These are phyloP conservation scores for Hanseniaspora gamundiae DNA, from an alignment of 1,139 yeast genomes.

Conservation along the genomic window DNA sequence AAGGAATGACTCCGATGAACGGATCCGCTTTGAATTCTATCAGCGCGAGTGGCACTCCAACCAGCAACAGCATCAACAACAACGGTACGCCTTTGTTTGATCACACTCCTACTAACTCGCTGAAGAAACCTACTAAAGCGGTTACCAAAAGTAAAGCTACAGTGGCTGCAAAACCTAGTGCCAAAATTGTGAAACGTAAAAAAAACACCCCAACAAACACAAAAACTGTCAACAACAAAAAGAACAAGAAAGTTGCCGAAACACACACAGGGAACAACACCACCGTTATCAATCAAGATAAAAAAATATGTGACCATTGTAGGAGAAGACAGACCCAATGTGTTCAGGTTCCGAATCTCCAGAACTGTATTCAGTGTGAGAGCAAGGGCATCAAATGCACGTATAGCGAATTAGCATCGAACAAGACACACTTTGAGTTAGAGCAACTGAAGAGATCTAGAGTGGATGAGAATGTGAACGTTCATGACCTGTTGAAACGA, in stretches of 20 bases:
- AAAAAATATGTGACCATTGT: conserved; percentile 47
- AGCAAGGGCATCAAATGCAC: conserved; percentile 56
- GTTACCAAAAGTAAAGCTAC: conserved; percentile 6
- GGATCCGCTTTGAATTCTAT: no score
- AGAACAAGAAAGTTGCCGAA: background rate
- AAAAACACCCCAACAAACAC: no score
- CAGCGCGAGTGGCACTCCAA: background rate
- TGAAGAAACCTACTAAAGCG: conserved; percentile 9
- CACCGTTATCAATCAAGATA: conserved; percentile 5
- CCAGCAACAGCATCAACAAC: conserved; percentile 12
- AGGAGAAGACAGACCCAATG: conserved; percentile 55
- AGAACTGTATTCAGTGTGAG: conserved; percentile 59
- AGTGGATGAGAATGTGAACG: conserved; percentile 13
- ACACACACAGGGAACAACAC: conserved; percentile 7
- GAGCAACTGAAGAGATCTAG: conserved; percentile 11
- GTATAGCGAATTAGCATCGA: conserved; percentile 24
- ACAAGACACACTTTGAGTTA: conserved; percentile 6
- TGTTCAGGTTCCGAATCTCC: conserved; percentile 44
- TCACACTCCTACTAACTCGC: conserved; percentile 5
- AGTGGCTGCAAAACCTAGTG: conserved; percentile 1
- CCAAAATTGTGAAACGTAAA: no score
- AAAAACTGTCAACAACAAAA: no score
- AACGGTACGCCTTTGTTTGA: conserved; percentile 8
- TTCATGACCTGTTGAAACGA: conserved; percentile 13
- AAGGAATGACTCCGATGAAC: no score